A percentile compares a stretch with the other conserved stretches of the same genome.
Evolutionary conservation across 352 stramenopile genomes (phyloP).

Genomic region (Peronospora tabacina): DNA sequence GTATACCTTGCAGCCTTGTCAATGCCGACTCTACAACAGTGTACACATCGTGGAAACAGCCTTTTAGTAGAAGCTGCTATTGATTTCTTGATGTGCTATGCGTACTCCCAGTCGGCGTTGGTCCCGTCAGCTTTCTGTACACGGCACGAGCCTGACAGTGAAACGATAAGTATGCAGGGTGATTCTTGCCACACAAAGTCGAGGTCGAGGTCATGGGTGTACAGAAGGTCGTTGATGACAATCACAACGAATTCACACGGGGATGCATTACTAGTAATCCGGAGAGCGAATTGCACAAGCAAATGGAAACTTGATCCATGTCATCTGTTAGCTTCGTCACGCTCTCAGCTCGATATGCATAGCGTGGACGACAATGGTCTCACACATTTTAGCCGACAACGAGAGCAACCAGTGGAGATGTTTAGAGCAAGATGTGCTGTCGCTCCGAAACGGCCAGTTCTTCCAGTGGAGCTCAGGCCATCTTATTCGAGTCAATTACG

Average conservation of each 20-base stretch:
- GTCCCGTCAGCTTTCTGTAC: conserved; percentile 31
- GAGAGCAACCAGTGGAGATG: conserved; percentile 1
- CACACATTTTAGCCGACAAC: conserved; percentile 3
- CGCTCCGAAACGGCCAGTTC: conserved; percentile 6
- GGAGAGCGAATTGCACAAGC: conserved; percentile 45
- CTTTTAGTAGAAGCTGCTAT: conserved; percentile 57
- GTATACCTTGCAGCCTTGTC: conserved; percentile 37
- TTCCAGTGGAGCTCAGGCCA: conserved; percentile 16
- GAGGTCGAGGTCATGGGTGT: conserved; percentile 40
- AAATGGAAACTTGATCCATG: conserved; percentile 35
- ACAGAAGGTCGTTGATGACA: conserved; percentile 47
- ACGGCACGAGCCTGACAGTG: conserved; percentile 5
- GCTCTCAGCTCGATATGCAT: not conserved
- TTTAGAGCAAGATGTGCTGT: not conserved
- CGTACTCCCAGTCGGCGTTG: conserved; percentile 44
- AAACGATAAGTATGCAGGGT: conserved; percentile 4
- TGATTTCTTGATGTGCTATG: conserved; percentile 75
- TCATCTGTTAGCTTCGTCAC: conserved; percentile 5
- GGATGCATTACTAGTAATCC: conserved; percentile 36
- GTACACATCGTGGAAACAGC: conserved; percentile 28
- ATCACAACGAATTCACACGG: conserved; percentile 29
- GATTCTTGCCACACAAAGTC: conserved; percentile 11
- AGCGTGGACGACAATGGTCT: not conserved
- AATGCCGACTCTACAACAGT: conserved; percentile 50
- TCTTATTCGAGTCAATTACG: conserved; percentile 5